Evolutionary conservation across 257 asterid genomes (phyloP), one percentile per base, ranked within the genome.

Genomic region (Nicotiana sylvestris): DNA sequence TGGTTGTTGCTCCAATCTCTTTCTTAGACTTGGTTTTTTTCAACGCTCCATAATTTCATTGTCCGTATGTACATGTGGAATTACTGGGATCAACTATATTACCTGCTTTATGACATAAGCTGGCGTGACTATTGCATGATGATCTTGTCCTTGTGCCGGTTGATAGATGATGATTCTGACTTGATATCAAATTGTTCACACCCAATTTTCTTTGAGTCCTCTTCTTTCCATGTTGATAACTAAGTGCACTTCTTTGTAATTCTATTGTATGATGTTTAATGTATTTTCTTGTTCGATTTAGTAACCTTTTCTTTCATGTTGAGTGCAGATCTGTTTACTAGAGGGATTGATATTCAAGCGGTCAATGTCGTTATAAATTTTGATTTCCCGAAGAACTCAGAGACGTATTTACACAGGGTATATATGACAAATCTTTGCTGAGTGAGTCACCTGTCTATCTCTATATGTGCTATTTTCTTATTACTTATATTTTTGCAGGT

Each of bases 261-360:
- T 27, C 13, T 51, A 51, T 49, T 74, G 15, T 76, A 16, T 51
- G 7, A 76, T 76, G 43, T 16, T 43, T 46, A 25, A 64, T 76
- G 6, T 61, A 69, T 86, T 17, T 39, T 43, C 81, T 79, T 37
- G 15, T 21, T 80, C 33, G 7, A 66, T 27, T 74, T 81, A 56
- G 70, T 76, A 81, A 39, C 69, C 66, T 35, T 77, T 80, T 66
- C 68, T 56, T 21, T 76, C 27, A 55, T 82, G 30, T 70, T 85
- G 74, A 66, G 37, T 79, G 90, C 93, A 94, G 98, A 94, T 85
- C 89, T 94, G 85, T 94, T 94, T 84, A 94, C 97, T 32, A 90
- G 98, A 88, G 98, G 98, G 68, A 94, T 94, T 78, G 98, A 94
- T 84, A 94, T 94, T 67, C 98, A 94, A 87, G 97, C 98, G 17